Evolutionary conservation across 2,329 filamentous ascomycete genomes (phyloP), one percentile per base, ranked within the genome.

Genomic region (Aspergillus sp.): DNA sequence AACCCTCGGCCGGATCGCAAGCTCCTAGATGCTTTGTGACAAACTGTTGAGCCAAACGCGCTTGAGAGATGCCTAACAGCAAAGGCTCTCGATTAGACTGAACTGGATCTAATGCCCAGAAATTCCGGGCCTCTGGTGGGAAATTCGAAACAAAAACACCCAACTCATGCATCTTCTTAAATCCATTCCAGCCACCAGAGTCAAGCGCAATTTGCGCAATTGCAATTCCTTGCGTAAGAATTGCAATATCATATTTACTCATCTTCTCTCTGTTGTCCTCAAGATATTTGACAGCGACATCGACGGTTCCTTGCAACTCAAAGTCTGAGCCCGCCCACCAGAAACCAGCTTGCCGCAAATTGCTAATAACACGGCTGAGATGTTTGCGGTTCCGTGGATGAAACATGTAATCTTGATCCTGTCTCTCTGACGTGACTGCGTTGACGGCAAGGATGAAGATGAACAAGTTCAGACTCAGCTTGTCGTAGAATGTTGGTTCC

Each of bases 331-430:
- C 93, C 0, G 88, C 88, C 75, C 90, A 93, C 72, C 93, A 96
- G 68, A 96, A 96, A 49, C 90, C 91, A 6, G 90, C 88, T 68
- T 95, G 89, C 17, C 91, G 85, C 45, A 96, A 73, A 67, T 97
- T 96, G 55, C 82, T 83, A 4, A 96, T 88, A 2, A 96, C 78
- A 53, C 85, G 80, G 25, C 87, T 76, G 12, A 96, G 77, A 40
- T 82, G 81, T 61, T 86, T 88, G 31, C 84, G 78, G 65, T 93
- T 93, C 12, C 83, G 86, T 0, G 85, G 83, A 66, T 96, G 90
- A 66, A 97, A 97, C 62, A 98, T 88, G 69, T 96, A 97, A 70
- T 97, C 93, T 55, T 84, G 80, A 66, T 93, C 93, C 0, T 84
- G 86, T 11, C 93, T 82, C 68, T 97, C 90, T 5, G 92, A 96